Base-by-base conservation (phyloP, 768 basidiomycete species). In the Agrocybe pediades region DNA sequence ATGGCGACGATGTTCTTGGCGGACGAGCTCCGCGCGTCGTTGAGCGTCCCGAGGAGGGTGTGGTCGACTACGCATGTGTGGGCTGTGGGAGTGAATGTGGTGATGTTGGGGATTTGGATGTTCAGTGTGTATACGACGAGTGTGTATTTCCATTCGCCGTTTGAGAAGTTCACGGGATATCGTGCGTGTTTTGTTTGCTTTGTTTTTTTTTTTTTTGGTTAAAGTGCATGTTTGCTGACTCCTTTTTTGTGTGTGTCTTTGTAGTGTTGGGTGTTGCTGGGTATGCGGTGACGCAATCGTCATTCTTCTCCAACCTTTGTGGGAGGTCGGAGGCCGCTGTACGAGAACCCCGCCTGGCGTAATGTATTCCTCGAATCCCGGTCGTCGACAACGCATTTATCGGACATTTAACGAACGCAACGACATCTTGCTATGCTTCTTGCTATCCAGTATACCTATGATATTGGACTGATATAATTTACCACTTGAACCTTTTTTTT, bases 121-220 rank as follows among this genome's bases (percentile, higher is more conserved):
- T 81, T 91, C 66, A 92, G 92, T 59, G 71, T 78, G 8, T 82
- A 81, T 54, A 90, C 90, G 41, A 98, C 96, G 19, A 85, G 87
- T 48, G 73, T 96, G 7, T 98, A 93, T 68, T 98, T 96, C 76
- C 96, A 98, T 65, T 79, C 87, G 3, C 92, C 92, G 0, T 70
- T 78, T 11, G 96, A 98, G 74, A 98, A 98, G 73, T 55, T 92
- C 27, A 85, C 87, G 2, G 96, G 96, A 11, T 89, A 87, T 54
- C 36, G 94, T 95, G 65, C 65, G 91, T 84, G 13, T 41, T 47
- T 20, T 33, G 20, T 45, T 45, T 19, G 7, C 21, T 46, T 26
- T 11, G 51, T 13, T 21, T 20, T 17, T 43, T 50, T 7, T 3
- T 15, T 15, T 44, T 19, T 15, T 13, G 6, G 19, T n/a, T n/a